Base-by-base conservation (phyloP, 176 grass and related monocot genomes). In the Carex pumila region DNA sequence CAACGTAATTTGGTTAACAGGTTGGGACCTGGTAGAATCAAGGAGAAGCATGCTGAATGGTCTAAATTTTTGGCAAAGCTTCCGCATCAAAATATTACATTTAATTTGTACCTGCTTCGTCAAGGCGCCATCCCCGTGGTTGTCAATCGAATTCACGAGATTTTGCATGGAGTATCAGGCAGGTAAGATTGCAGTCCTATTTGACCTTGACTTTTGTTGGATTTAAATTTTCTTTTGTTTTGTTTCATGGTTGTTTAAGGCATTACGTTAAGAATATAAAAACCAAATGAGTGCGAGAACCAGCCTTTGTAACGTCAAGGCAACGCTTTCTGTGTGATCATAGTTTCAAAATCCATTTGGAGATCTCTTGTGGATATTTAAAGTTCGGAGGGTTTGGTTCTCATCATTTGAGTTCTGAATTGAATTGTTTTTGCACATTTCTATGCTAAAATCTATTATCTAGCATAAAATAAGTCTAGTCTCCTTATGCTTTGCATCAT, bases 41-140 rank as follows among this genome's bases (percentile, higher is more conserved):
- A 85, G 17, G 85, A 99, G 86, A 89, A 79, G 75, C 89, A 95
- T 13, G 96, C 93, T 6, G 81, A 89, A 12, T 89, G 89, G 7
- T 86, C 85, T 6, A 84, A 86, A 12, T 89, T 99, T 15, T 85
- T 99, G 53, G 90, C 89, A 2, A 93, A 84, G 60, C 87, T 94
- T 5, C 93, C 96, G 1, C 80, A 95, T 84, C 88, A 92, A 82
- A 88, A 89, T 85, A 13, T 90, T 0, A 87, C 83, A 25, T 88
- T 99, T 81, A 95, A 99, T 88, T 80, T 87, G 7, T 79, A 91
- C 13, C 52, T 99, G 72, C 21, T 99, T 71, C 81, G 84, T 71
- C 77, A 61, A 72, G 87, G 85, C 22, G 67, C 71, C 0, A 83
- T 93, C 61, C 61, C 85, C 19, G 82, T 73, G 6, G 53, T 93